phyloP scores from a whole-genome alignment of 805 yeast genomes.

The Metschnikowia arizonensis region DNA sequence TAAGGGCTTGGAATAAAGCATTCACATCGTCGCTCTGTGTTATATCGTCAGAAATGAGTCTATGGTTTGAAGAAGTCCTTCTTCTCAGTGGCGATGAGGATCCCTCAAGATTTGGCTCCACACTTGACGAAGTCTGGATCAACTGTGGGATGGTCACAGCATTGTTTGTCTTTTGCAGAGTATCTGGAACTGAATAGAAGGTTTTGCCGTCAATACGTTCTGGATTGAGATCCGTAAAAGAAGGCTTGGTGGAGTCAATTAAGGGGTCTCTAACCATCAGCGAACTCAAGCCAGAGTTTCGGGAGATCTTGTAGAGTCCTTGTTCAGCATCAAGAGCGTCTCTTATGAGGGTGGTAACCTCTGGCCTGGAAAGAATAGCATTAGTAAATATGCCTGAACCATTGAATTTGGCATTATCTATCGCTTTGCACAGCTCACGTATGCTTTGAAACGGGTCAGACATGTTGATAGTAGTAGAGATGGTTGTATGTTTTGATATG shows the following conservation, averaged over 20 bases:
- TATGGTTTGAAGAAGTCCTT: constrained; percentile 6
- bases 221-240: constrained; percentile 10
- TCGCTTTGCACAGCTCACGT: constrained; percentile 28
- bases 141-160: constrained; percentile 30
- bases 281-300: constrained; percentile 26
- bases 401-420: constrained; percentile 44
- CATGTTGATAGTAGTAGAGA: constrained; percentile 4
- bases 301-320: constrained; percentile 44
- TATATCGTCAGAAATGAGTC: constrained; percentile 4
- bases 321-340: constrained; percentile 55
- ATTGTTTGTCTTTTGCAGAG: constrained; percentile 24
- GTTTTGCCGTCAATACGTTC: constrained; percentile 50
- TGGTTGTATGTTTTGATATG: constrained; percentile 2
- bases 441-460: constrained; percentile 11
- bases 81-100: constrained; percentile 17
- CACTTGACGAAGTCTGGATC: neutral
- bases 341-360: constrained; percentile 53
- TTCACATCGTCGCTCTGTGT: constrained; percentile 36
- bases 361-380: constrained; percentile 50
- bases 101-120: constrained; percentile 5
- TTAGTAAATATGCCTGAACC: constrained; percentile 64
- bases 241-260: neutral
- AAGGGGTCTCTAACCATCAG: constrained; percentile 1
- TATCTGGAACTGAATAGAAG: constrained; percentile 30
- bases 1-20: constrained; percentile 31